phyloP scores from a whole-genome alignment of 1,284 basidiomycete genomes.

The Tremellales sp. region DNA sequence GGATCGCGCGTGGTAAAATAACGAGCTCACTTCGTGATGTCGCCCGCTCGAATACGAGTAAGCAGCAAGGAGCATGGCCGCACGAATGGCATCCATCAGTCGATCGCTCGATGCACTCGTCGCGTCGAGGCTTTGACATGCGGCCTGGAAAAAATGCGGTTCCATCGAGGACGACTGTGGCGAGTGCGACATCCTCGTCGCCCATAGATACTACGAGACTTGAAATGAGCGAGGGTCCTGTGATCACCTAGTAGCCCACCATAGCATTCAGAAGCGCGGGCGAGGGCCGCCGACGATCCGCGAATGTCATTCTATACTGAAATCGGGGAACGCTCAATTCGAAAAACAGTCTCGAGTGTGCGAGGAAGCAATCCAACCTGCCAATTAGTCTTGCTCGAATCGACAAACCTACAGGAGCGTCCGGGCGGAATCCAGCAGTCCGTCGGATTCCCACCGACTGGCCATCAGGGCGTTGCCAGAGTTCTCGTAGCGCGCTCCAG shows the following conservation, averaged over 20 bases:
- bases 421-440: conserved; percentile 30
- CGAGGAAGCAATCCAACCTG: conserved; percentile 38
- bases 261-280: conserved; percentile 42
- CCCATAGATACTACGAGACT: conserved; percentile 40
- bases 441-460: conserved; percentile 30
- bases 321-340: conserved; percentile 45
- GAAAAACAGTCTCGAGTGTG: conserved; percentile 38
- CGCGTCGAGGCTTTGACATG: conserved; percentile 32
- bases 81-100: conserved; percentile 38
- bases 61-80: conserved; percentile 37
- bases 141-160: conserved; percentile 34
- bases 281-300: conserved; percentile 36
- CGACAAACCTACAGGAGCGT: conserved; percentile 22
- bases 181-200: conserved; percentile 37
- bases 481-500: background rate
- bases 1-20: background rate
- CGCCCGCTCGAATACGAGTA: conserved; percentile 40
- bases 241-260: conserved; percentile 20
- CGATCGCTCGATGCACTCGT: conserved; percentile 36
- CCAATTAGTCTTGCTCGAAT: background rate
- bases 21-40: conserved; percentile 33
- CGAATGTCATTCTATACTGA: conserved; percentile 37
- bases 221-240: background rate
- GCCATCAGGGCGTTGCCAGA: conserved; percentile 7
- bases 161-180: conserved; percentile 33